Base-by-base conservation (phyloP, 2,329 filamentous ascomycete species). In the Xylaria sp. region DNA sequence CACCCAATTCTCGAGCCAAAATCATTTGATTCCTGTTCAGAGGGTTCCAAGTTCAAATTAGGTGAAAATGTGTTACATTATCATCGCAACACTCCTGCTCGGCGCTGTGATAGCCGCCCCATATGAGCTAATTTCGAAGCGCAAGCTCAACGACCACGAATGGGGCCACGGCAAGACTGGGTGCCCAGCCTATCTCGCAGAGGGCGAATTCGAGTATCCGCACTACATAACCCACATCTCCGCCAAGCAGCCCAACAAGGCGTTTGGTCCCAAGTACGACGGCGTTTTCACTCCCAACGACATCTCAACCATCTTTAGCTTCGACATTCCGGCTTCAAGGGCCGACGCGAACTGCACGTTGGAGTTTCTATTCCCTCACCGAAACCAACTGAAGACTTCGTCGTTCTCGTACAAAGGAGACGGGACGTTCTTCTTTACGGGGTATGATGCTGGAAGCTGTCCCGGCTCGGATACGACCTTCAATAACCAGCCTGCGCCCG, bases 271-370 rank as follows among this genome's bases (percentile, higher is more conserved):
- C 0, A 73, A 77, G 28, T 82, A 79, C 72, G 76, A 75, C 43
- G 83, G 78, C 20, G 72, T 77, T 15, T 75, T 85, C 66, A 81
- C 80, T 4, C 75, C 79, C 1, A 76, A 76, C 63, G 77, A 79
- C 63, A 68, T 80, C 36, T 76, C 75, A 1, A 72, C 73, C 43
- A 69, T 85, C 67, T 84, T 84, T 78, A 81, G 80, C 66, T 85
- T 85, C 72, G 80, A 85, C 68, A 76, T 85, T 28, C 80, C 80
- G 0, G 69, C 75, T 3, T 74, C 73, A 3, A 77, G 81, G 57
- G 66, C 75, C 43, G 80, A 80, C 66, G 81, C 81, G 68, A 82
- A 78, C 36, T 86, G 84, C 78, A 82, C 79, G 5, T 73, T 85
- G n/a, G 76, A 81, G 65, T 84, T 86, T 76, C 74, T 82, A 43